phyloP scores from a whole-genome alignment of 768 basidiomycete species.

The Ramaria rubella region DNA sequence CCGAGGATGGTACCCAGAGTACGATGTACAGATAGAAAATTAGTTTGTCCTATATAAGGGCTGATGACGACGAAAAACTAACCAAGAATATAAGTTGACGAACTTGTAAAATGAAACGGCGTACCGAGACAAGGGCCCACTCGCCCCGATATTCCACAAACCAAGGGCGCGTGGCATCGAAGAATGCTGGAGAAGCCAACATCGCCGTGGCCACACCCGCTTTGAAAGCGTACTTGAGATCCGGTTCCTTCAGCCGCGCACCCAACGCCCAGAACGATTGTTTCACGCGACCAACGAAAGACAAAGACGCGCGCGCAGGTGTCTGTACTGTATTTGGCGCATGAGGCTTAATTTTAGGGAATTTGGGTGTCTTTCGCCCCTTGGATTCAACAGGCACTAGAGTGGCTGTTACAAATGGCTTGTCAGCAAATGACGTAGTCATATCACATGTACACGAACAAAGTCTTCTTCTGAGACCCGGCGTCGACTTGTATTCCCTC shows the following conservation, averaged over 20 bases:
- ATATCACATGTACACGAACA: constrained; percentile 9
- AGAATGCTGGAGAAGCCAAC: constrained; percentile 84
- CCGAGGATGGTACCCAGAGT: constrained; percentile 80
- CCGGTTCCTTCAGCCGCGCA: constrained; percentile 55
- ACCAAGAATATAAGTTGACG: not conserved
- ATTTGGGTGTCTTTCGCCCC: constrained; percentile 28
- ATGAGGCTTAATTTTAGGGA: constrained; percentile 77
- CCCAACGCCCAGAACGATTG: constrained; percentile 71
- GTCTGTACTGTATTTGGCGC: constrained; percentile 84
- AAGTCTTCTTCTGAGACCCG: constrained; percentile 12
- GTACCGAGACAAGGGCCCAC: constrained; percentile 91
- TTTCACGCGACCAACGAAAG: constrained; percentile 53
- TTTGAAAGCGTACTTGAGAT: constrained; percentile 85
- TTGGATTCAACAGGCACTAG: not conserved
- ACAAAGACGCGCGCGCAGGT: constrained; percentile 54
- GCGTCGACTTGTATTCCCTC: not conserved
- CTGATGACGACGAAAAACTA: constrained; percentile 89
- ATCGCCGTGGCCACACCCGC: constrained; percentile 78
- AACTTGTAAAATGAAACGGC: constrained; percentile 28
- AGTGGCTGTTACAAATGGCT: not conserved
- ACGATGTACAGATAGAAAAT: constrained; percentile 77
- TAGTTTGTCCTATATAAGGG: constrained; percentile 87
- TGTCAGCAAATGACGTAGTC: not conserved
- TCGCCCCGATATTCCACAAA: constrained; percentile 85
- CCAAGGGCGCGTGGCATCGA: constrained; percentile 64